Conservation (phyloP, 2,329 filamentous ascomycete species). For the Pseudopyricularia cyperi region DNA sequence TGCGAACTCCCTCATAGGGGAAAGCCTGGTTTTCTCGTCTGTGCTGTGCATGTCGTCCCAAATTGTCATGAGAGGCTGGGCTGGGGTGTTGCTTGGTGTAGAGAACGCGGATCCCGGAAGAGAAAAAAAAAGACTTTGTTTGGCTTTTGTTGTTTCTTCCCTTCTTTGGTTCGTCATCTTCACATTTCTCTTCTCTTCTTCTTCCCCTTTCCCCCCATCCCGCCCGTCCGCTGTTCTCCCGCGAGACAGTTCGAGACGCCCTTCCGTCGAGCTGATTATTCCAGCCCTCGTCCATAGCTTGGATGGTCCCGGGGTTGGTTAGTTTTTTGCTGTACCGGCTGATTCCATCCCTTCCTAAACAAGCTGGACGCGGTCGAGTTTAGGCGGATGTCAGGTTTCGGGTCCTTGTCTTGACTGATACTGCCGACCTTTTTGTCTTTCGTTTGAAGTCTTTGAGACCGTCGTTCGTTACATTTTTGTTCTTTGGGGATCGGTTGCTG, state of each 20-base stretch:
- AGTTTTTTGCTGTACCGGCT: background rate
- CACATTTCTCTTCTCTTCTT: background rate
- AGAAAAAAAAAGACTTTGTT: background rate
- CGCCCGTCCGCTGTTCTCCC: constrained; percentile 1
- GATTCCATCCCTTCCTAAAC: background rate
- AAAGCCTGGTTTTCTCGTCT: background rate
- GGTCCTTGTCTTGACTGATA: background rate
- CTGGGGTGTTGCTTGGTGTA: background rate
- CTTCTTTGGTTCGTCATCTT: no score
- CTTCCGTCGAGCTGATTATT: background rate
- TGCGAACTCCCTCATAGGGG: background rate
- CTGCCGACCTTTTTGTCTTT: background rate
- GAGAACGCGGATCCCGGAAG: no score
- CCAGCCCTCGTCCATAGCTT: background rate
- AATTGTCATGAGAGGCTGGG: background rate
- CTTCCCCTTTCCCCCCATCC: background rate
- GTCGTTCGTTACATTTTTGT: background rate
- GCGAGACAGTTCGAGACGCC: constrained; percentile 1
- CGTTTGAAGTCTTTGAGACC: background rate
- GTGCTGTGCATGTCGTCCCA: background rate
- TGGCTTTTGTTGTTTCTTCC: background rate
- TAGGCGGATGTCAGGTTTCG: background rate
- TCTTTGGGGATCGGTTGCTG: background rate
- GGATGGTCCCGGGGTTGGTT: background rate
- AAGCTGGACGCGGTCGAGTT: background rate